Conservation (phyloP, 73 alveolate genomes). For the Paramecium sexaurelia region DNA sequence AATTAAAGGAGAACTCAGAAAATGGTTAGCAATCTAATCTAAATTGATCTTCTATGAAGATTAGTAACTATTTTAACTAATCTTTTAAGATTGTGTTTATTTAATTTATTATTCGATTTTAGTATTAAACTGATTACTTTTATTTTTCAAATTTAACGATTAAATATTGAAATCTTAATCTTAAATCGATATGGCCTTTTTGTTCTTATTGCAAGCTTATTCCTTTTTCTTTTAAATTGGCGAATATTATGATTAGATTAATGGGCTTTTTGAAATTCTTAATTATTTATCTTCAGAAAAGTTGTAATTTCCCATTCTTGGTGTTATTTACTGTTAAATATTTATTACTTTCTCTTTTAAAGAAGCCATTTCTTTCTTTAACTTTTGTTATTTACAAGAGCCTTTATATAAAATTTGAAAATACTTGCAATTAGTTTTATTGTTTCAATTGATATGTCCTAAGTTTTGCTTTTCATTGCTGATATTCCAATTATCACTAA, state of each 20-base stretch:
- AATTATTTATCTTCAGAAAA: neutral
- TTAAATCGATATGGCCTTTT: neutral
- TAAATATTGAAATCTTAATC: neutral
- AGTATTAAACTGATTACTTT: neutral
- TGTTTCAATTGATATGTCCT: slow-evolving; percentile 11
- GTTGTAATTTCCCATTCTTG: neutral
- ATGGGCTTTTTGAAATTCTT: neutral
- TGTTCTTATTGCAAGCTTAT: neutral
- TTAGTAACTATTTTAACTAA: neutral
- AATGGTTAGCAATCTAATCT: neutral
- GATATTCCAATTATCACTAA: neutral
- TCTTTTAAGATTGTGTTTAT: neutral
- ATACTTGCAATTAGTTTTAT: slow-evolving; percentile 15
- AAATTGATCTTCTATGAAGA: neutral
- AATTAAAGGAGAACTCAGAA: neutral
- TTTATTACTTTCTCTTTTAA: neutral
- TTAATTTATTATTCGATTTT: neutral
- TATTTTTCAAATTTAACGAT: neutral
- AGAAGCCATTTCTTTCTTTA: neutral
- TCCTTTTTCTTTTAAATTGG: neutral
- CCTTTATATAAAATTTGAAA: neutral
- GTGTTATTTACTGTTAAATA: neutral
- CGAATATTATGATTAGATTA: neutral
- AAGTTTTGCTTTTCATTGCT: neutral
- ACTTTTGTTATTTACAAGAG: neutral